Evolutionary conservation across 441 rosid genomes (phyloP), one percentile per base, ranked within the genome.

Genomic region (Erysimum cheiri): DNA sequence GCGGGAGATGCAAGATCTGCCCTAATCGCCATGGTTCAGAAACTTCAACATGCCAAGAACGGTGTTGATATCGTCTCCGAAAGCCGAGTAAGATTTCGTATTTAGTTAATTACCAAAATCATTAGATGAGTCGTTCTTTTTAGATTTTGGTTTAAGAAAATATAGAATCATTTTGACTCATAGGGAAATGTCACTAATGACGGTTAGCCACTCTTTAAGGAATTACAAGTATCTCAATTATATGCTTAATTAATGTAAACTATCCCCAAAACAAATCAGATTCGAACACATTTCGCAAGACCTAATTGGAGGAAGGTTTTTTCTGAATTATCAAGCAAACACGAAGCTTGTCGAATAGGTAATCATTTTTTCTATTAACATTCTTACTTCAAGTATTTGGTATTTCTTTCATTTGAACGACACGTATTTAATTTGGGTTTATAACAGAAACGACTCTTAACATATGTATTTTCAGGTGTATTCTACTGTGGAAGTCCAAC

Each of bases 1-100:
- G 92, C 92, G 69, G 99, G 99, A 70, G 98, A 95, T 80, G 98
- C 99, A 4, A 80, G 99, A 77, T 95, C 98, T 31, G 99, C 99
- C 1, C 85, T 95, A 24, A 92, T 92, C 5, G 92, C 84, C 24
- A 95, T 92, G 99, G 88, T 90, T 19, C 99, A 95, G 81, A 89
- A 87, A 73, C 85, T 95, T 60, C 98, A 92, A 70, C 98, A 90
- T 67, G 98, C 98, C 4, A 92, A 89, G 82, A 88, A 95, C 61
- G 98, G 98, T 70, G 87, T 92, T 3, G 99, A 92, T 41, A 81
- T 92, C 19, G 99, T 92, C 75, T 92, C 98, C 4, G 85, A 95
- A 68, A 95, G 99, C 64, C 85, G 92, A 81, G 99, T 95, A 86
- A 47, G 65, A 63, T 57, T 14, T 29, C n/a, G 4, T 8, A 3